phyloP scores from a whole-genome alignment of 805 yeast species.

The Candida bentonensis region DNA sequence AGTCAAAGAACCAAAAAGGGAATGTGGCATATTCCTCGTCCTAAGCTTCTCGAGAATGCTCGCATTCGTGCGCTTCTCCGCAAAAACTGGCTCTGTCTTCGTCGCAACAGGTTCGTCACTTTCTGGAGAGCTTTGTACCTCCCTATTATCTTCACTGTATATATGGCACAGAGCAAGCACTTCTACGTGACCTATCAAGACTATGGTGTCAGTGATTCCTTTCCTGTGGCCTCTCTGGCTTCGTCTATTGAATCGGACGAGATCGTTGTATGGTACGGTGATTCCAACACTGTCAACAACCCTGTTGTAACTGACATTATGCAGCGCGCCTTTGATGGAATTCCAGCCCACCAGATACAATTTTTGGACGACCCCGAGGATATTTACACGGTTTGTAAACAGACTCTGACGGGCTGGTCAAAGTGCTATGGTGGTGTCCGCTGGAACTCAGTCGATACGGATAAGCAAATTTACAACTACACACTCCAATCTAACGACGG shows the following conservation, averaged over 20 bases:
- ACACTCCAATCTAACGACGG: constrained; percentile 23
- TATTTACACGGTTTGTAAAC: constrained; percentile 16
- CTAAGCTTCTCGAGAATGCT: no score
- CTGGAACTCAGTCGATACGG: constrained; percentile 19
- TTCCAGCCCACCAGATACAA: constrained; percentile 17
- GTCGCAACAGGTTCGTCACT: background rate
- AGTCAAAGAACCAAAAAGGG: no score
- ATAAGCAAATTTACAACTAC: constrained; percentile 18
- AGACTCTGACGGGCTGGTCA: constrained; percentile 20
- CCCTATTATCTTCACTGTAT: background rate
- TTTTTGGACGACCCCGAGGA: constrained; percentile 14
- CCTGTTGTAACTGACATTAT: constrained; percentile 18
- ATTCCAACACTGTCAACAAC: background rate
- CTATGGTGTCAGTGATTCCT: constrained; percentile 20
- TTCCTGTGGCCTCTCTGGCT: constrained; percentile 13
- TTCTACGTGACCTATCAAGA: constrained; percentile 19
- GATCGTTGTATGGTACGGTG: constrained; percentile 4
- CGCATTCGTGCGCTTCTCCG: background rate
- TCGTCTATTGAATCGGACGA: constrained; percentile 10
- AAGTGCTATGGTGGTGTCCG: constrained; percentile 24
- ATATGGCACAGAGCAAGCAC: constrained; percentile 14
- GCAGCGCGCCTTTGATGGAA: constrained; percentile 17
- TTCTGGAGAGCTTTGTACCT: background rate
- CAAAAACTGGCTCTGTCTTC: background rate
- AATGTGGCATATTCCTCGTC: no score